Base-by-base conservation (phyloP, 306 rosid species). In the Inga laurina region DNA sequence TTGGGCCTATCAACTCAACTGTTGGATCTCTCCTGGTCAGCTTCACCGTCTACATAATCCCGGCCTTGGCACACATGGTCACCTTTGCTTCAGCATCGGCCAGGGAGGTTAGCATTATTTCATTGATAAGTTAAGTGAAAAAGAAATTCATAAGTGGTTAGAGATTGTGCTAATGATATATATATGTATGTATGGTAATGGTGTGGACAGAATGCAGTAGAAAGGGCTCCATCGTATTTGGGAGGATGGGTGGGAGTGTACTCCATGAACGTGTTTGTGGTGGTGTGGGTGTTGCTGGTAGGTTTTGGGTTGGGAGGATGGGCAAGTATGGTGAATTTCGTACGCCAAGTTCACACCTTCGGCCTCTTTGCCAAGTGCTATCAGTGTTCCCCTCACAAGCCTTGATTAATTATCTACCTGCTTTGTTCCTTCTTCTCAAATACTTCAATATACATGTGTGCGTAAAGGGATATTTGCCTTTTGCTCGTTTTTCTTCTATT, bases 11-110 rank as follows among this genome's bases (percentile, higher is more conserved):
- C 69, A 96, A 96, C 84, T 96, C 99, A 64, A 80, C 97, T 13
- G 99, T 96, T 80, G 99, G 99, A 87, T 94, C 99, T 44, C 97
- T 96, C 77, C 89, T 96, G 3, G 99, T 96, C 86, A 96, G 99
- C 90, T 96, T 96, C 91, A 96, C 99, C 3, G 98, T 96, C 81
- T 96, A 96, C 92, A 96, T 96, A n/a, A 96, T 96, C 72, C 99
- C 99, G 1, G 64, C 64, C 64, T 59, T 59, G n/a, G 66, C 66
- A 59, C 66, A 59, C 30, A 59, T 22, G 34, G 66, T 22, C 14
- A 59, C 66, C 66, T 59, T 22, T 21, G 66, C 66, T 59, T 59
- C 34, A 59, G 66, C 66, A 59, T 5, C 14, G 6, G 66, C 66
- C 10, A 59, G 66, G 30, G 34, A 59, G 66, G 66, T 59, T 21